A percentile compares a stretch with the other conserved stretches of the same genome.
These are phyloP conservation scores for Hanseniaspora clermontiae DNA, from an alignment of 805 yeast species.

Conservation along the genomic window DNA sequence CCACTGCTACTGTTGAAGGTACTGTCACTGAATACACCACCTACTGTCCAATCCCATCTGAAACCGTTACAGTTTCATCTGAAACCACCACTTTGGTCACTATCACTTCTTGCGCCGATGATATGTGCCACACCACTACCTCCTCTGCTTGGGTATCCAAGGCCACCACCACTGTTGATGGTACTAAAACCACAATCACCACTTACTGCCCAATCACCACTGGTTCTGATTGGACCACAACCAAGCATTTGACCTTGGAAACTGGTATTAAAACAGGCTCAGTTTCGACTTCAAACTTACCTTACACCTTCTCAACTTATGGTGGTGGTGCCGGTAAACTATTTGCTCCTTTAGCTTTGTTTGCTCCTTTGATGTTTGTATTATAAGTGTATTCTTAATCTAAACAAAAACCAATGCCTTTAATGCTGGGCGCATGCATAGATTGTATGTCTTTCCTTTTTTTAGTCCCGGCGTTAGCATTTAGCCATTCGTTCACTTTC, in stretches of 20 bases:
- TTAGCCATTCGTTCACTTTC: not conserved
- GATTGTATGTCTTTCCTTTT: not conserved
- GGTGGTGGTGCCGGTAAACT: constrained; percentile 1
- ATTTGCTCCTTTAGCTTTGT: constrained; percentile 8
- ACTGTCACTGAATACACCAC: constrained; percentile 30
- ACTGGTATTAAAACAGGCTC: not conserved
- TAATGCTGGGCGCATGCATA: not conserved
- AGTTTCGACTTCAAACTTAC: not conserved
- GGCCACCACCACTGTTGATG: constrained; percentile 21
- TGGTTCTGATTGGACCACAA: not conserved
- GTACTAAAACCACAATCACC: constrained; percentile 48
- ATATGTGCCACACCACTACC: constrained; percentile 20
- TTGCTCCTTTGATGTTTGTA: constrained; percentile 1
- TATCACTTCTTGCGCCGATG: constrained; percentile 27
- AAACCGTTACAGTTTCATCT: constrained; percentile 22
- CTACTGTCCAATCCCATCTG: constrained; percentile 20
- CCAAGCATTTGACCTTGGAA: not conserved
- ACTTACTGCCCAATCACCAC: constrained; percentile 24
- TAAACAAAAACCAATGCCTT: not conserved
- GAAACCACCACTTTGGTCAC: constrained; percentile 27
- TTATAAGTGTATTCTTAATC: not conserved
- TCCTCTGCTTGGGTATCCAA: constrained; percentile 18
- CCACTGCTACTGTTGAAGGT: constrained; percentile 27
- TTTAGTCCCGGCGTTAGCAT: not conserved
- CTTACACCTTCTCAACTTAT: not conserved